Percentiles rank a stretch among this genome's conserved stretches.
Evolutionary conservation across 2,329 filamentous ascomycete genomes (phyloP).

Genomic region (Aureobasidium sp.): DNA sequence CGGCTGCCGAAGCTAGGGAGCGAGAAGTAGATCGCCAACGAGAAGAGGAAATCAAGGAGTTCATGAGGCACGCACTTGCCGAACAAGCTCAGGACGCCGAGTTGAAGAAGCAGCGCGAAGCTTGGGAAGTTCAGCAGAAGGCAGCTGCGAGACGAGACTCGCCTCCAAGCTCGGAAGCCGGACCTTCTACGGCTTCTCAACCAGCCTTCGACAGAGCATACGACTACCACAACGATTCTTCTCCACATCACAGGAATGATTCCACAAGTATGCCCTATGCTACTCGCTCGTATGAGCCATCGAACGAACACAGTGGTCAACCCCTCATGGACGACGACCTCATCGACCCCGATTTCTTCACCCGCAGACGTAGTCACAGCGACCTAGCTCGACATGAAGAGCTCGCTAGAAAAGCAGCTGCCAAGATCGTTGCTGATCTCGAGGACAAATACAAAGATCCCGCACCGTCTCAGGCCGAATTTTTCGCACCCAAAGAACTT

Average conservation of each 20-base stretch:
- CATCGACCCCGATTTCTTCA: slow-evolving; percentile 41
- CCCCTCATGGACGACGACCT: slow-evolving; percentile 40
- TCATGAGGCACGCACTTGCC: slow-evolving; percentile 3
- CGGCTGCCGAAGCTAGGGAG: slow-evolving; percentile 2
- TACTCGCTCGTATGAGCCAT: slow-evolving; percentile 24
- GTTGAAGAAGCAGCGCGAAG: slow-evolving; percentile 22
- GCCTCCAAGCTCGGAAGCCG: not conserved
- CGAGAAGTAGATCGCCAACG: not conserved
- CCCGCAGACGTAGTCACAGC: slow-evolving; percentile 26
- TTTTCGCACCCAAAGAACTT: slow-evolving; percentile 42
- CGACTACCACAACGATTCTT: not conserved
- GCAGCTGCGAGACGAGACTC: not conserved
- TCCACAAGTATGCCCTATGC: not conserved
- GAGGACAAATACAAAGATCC: slow-evolving; percentile 36
- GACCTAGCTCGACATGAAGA: slow-evolving; percentile 23
- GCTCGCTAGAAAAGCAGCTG: slow-evolving; percentile 28
- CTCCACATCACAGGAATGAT: slow-evolving; percentile 16
- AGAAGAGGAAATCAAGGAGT: slow-evolving; percentile 14
- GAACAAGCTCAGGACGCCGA: slow-evolving; percentile 1
- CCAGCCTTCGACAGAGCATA: not conserved
- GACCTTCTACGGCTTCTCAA: slow-evolving; percentile 5
- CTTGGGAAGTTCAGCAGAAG: slow-evolving; percentile 5
- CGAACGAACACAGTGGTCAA: slow-evolving; percentile 29
- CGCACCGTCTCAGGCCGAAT: slow-evolving; percentile 37
- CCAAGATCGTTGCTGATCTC: slow-evolving; percentile 37